These are phyloP conservation scores for Rhizophora mangle DNA, from an alignment of 345 rosid genomes.

Conservation along the genomic window DNA sequence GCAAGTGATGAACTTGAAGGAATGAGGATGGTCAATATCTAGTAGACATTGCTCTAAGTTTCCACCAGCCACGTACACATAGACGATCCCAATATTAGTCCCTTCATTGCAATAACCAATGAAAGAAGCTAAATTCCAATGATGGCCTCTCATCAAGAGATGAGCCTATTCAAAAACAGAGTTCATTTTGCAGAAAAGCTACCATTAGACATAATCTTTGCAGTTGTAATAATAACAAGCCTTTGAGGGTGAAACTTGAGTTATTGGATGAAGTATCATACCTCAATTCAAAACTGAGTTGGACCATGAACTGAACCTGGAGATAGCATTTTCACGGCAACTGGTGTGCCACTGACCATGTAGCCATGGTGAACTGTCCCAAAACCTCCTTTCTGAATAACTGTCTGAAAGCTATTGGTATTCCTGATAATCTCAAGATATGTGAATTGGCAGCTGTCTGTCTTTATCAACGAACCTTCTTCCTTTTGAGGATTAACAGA, in stretches of 20 bases:
- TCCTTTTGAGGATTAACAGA: neutral
- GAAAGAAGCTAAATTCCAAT: constrained; percentile 48
- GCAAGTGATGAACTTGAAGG: no score
- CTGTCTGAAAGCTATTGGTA: constrained; percentile 27
- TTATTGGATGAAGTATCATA: neutral
- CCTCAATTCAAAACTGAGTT: constrained; percentile 30
- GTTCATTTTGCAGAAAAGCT: no score
- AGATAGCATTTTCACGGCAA: constrained; percentile 7
- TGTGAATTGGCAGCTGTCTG: constrained; percentile 10
- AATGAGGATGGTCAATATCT: no score
- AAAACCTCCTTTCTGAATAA: constrained; percentile 37
- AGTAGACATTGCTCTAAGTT: no score
- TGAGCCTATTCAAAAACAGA: constrained; percentile 31
- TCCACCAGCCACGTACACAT: no score
- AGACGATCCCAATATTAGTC: no score
- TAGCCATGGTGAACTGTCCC: constrained; percentile 35
- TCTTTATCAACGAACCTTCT: constrained; percentile 8
- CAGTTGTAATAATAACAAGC: no score
- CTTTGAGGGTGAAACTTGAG: neutral
- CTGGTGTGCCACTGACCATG: constrained; percentile 20
- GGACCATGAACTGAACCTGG: constrained; percentile 25
- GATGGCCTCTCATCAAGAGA: constrained; percentile 58
- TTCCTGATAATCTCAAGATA: no score
- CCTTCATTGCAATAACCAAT: constrained; percentile 21
- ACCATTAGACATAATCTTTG: no score